A percentile compares a stretch with the other conserved stretches of the same genome.
These are phyloP conservation scores for Penicillium rolfsii DNA, from an alignment of 2,329 filamentous ascomycete species.

Conservation along the genomic window DNA sequence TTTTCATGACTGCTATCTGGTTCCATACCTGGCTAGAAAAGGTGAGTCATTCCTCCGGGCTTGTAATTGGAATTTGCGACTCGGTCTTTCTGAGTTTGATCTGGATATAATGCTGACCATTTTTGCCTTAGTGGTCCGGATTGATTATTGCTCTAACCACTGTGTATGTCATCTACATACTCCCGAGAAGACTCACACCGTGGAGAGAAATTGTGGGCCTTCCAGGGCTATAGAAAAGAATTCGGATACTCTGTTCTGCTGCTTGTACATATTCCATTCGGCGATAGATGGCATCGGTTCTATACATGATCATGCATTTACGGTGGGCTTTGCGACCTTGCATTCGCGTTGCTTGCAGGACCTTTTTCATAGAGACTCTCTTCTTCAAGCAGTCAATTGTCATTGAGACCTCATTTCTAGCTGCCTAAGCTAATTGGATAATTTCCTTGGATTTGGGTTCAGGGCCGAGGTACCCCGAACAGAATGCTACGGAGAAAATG, in stretches of 20 bases:
- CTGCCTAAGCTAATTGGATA: neutral
- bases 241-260: neutral
- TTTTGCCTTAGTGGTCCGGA: constrained; percentile 50
- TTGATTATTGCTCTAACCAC: constrained; percentile 52
- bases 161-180: constrained; percentile 56
- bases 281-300: constrained; percentile 21
- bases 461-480: constrained; percentile 40
- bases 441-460: constrained; percentile 14
- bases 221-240: constrained; percentile 39
- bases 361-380: neutral
- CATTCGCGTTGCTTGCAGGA: neutral
- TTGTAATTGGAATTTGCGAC: neutral
- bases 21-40: constrained; percentile 99
- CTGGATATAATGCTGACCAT: constrained; percentile 8
- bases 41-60: constrained; percentile 55
- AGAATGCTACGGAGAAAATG: constrained; percentile 37
- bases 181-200: constrained; percentile 50
- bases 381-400: neutral
- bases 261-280: constrained; percentile 16
- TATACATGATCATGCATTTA: neutral
- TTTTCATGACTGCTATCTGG: constrained; percentile 97
- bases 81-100: too few relatives aligned
- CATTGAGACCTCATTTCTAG: neutral
- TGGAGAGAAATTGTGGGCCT: constrained; percentile 53
- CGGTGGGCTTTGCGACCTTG: neutral